Evolutionary conservation across 208 protist genomes (phyloP).

Genomic region (Trypanosoma lewisi): DNA sequence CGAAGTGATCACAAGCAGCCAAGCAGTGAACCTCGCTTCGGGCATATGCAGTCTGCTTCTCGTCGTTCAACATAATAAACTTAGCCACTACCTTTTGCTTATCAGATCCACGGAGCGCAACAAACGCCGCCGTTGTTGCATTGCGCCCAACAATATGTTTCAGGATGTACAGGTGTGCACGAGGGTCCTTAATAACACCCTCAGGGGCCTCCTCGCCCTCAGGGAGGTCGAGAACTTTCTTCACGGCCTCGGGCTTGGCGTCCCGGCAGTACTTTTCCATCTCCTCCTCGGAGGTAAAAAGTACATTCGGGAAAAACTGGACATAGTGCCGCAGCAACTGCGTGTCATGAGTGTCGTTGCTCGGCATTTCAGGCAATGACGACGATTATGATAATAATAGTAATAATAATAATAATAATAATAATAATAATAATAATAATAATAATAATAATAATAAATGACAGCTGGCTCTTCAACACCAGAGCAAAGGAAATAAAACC

Average conservation of each 20-base stretch:
- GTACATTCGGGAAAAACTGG: slow-evolving; percentile 78
- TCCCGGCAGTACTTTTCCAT: slow-evolving; percentile 56
- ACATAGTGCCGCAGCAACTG: slow-evolving; percentile 76
- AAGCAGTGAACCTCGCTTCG: slow-evolving; percentile 86
- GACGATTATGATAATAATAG: background rate
- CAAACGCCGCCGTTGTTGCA: slow-evolving; percentile 81
- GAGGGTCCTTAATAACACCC: slow-evolving; percentile 41
- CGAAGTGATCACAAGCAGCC: slow-evolving; percentile 84
- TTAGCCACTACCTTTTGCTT: slow-evolving; percentile 71
- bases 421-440: too few relatives aligned
- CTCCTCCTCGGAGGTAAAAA: slow-evolving; percentile 68
- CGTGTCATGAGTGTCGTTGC: slow-evolving; percentile 35
- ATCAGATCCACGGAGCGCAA: slow-evolving; percentile 70
- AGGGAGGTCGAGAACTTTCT: slow-evolving; percentile 35
- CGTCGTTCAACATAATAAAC: slow-evolving; percentile 84
- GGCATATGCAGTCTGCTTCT: slow-evolving; percentile 80
- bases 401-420: slow-evolving; percentile 3
- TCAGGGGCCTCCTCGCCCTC: slow-evolving; percentile 75
- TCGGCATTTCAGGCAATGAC: slow-evolving; percentile 21
- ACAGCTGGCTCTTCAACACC: too few relatives aligned
- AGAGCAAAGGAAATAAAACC: too few relatives aligned
- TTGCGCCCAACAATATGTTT: slow-evolving; percentile 78
- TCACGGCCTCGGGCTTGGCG: slow-evolving; percentile 34
- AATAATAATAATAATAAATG: too few relatives aligned
- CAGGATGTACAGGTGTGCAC: slow-evolving; percentile 83